Base-by-base conservation (phyloP, 2,329 filamentous ascomycete species). In the Aspergillaceae sp. region DNA sequence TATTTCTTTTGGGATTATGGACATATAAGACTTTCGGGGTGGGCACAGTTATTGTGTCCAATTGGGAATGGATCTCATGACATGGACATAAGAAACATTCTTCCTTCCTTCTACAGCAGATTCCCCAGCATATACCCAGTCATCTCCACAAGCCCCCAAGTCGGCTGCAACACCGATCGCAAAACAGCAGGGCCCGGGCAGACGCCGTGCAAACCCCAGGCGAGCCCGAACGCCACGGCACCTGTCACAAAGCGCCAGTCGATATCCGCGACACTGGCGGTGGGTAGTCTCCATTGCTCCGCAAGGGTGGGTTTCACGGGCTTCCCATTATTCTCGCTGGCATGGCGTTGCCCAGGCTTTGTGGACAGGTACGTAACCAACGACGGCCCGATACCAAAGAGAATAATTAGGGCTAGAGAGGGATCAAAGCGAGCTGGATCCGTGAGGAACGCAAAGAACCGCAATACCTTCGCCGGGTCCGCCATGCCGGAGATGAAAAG, bases 181-280 rank as follows among this genome's bases (percentile, higher is more conserved):
- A 77, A 48, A 10, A 75, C 58, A 0, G 71, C 74, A 6, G 75
- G 74, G 0, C 75, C 75, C 7, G 75, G 75, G 56, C 75, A 78
- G 1, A 73, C 68, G 1, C 75, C 75, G 8, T 60, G 64, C 48
- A 75, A 51, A 0, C 75, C 75, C 74, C 75, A 78, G 0, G 69
- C 73, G 28, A 76, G 43, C 0, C 75, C 75, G 57, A 77, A 78
- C 1, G 64, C 62, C 19, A 60, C 63, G 3, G 73, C 69, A 2
- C 75, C 75, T 2, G 63, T 54, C 8, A 77, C 51, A 52, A 78
- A 74, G 35, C 63, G 69, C 62, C 62, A 68, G 53, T 77, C 71
- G 8, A 74, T 70, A 51, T 76, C 73, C 11, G 63, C 63, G 9
- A 73, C 56, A 0, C 67, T 73, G 19, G 68, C 67, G 0, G 65